A percentile compares a stretch with the other conserved stretches of the same genome.
Conservation (phyloP, 208 protist species). For the Leptomonas pyrrhocoris region DNA sequence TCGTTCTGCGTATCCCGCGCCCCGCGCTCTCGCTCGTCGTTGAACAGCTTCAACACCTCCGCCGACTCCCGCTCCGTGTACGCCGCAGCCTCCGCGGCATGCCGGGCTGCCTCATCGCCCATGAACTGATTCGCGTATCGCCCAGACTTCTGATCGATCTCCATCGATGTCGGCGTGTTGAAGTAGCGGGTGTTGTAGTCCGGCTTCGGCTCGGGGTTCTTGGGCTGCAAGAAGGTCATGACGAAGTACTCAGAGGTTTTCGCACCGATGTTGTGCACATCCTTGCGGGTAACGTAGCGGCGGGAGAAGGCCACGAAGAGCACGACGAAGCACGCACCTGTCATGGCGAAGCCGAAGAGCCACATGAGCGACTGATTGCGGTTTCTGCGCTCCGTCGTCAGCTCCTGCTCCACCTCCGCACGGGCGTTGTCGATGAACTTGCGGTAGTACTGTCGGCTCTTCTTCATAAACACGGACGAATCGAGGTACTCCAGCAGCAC, state of each 20-base stretch:
- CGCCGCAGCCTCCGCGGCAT: conserved; percentile 40
- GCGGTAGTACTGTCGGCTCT: conserved; percentile 82
- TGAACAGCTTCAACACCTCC: conserved; percentile 76
- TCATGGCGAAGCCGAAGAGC: conserved; percentile 49
- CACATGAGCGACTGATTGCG: conserved; percentile 58
- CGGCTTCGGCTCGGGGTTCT: conserved; percentile 77
- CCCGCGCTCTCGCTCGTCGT: conserved; percentile 71
- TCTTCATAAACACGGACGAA: conserved; percentile 71
- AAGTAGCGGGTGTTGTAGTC: conserved; percentile 86
- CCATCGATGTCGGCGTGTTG: conserved; percentile 74
- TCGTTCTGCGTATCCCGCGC: conserved; percentile 22
- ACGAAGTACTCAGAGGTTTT: conserved; percentile 65
- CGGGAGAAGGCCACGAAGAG: conserved; percentile 65
- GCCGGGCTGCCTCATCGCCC: conserved; percentile 26
- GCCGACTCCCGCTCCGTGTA: conserved; percentile 62
- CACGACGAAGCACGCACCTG: conserved; percentile 47
- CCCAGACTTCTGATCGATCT: conserved; percentile 59
- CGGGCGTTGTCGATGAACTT: conserved; percentile 74
- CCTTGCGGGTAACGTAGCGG: conserved; percentile 54
- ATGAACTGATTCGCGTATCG: conserved; percentile 44
- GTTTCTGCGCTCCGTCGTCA: conserved; percentile 27
- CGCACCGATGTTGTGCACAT: conserved; percentile 64
- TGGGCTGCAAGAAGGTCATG: conserved; percentile 79
- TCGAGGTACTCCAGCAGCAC: conserved; percentile 89
- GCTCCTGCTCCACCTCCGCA: conserved; percentile 63